Conservation (phyloP, 2,329 filamentous ascomycete species). For the Ceratocystis destructans region DNA sequence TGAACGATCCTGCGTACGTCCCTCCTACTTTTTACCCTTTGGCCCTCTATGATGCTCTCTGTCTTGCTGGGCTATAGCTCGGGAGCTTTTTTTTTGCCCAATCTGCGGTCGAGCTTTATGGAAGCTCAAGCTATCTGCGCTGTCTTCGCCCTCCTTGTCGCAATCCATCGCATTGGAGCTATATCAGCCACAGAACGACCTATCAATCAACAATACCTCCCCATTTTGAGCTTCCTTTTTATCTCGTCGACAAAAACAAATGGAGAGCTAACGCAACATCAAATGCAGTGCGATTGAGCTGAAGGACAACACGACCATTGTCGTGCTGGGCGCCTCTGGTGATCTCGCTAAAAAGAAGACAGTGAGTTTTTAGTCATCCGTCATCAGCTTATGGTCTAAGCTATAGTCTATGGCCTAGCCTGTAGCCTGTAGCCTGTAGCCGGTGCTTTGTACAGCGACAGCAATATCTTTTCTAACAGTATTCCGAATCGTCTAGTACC, state of each 20-base stretch:
- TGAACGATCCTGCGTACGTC: conserved; percentile 19
- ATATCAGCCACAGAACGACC: conserved; percentile 6
- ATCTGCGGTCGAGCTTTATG: conserved; percentile 10
- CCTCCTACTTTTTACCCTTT: background rate
- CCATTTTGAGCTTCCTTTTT: background rate
- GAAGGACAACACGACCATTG: conserved; percentile 94
- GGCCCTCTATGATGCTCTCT: background rate
- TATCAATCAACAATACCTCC: conserved; percentile 4
- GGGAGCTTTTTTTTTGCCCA: background rate
- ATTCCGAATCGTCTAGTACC: conserved; percentile 51
- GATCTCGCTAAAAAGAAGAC: conserved; percentile 99
- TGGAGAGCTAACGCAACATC: background rate
- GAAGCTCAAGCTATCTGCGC: conserved; percentile 11
- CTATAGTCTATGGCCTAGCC: background rate
- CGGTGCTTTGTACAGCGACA: background rate
- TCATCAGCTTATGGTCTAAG: conserved; percentile 10
- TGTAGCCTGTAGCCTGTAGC: background rate
- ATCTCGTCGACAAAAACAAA: background rate
- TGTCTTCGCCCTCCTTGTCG: conserved; percentile 9
- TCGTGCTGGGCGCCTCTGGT: conserved; percentile 92
- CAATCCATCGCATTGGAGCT: conserved; percentile 17
- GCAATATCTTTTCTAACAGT: background rate
- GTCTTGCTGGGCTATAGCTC: conserved; percentile 9
- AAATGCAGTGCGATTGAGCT: conserved; percentile 67
- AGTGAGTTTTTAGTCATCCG: conserved; percentile 36